Base-by-base conservation (phyloP, 805 yeast species). In the Starmerella bombi region DNA sequence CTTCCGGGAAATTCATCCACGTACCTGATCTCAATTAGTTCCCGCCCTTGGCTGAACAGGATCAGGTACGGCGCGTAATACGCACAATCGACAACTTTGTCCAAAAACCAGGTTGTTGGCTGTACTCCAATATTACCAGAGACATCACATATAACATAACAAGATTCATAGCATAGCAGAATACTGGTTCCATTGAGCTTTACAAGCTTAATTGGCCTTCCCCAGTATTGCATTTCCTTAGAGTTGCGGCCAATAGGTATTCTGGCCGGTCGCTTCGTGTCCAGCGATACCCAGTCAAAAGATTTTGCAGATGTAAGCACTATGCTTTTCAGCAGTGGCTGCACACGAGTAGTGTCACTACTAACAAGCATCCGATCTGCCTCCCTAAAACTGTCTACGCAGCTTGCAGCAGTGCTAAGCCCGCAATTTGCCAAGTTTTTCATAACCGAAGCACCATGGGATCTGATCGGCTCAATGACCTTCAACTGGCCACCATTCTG, bases 11-110 rank as follows among this genome's bases (percentile, higher is more conserved):
- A 33, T 28, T 56, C 55, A 6, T 55, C 62, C 20, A 78, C 61
- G 27, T 74, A 67, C 63, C 85, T 74, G 3, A 83, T 66, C 53
- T 83, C 93, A 7, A 81, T 65, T 35, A 76, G 68, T 48, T 80
- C 84, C 17, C 75, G 75, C 19, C 43, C 35, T 23, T 45, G 50
- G 32, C 78, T 74, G 22, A 74, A 67, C 4, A 79, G 56, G 6
- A 75, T 55, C 41, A 76, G 56, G 50, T 64, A 71, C 12, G 71
- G 72, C 10, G 52, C 43, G 12, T 40, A 34, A 28, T 63, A 63
- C 34, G 65, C 62, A 15, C 71, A 57, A 2, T 51, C 44, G 16
- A 37, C 36, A 18, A 62, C 56, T 28, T 44, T 44, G 37, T 61
- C 53, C 54, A 54, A 48, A 49, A 71, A 72, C 43, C 61, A 58